Base-by-base conservation (phyloP, 2,329 filamentous ascomycete species). In the Magnaporthales sp. region DNA sequence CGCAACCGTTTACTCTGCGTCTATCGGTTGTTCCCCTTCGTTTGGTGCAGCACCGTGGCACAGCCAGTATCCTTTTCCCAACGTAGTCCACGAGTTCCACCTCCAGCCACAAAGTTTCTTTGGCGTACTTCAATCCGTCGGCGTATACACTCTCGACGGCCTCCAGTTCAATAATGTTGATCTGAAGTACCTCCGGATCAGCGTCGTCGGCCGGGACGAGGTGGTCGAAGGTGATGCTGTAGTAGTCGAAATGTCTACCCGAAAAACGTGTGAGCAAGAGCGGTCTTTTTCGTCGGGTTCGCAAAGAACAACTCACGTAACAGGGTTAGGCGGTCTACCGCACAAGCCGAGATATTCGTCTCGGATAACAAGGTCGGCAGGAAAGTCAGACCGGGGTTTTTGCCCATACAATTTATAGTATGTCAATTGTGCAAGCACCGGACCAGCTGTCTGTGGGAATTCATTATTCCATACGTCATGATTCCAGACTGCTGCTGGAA, bases 121-220 rank as follows among this genome's bases (percentile, higher is more conserved):
- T 80, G 64, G 76, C 77, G 68, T 77, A 79, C 27, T 66, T 68
- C 3, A 32, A 27, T 31, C 68, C 68, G 22, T 62, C 15, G 29
- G 65, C 65, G 32, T 66, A 67, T 22, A 60, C 26, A 15, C 74
- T 75, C 62, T 68, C 66, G 68, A 76, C 73, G 66, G 74, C 72
- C 24, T 80, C 77, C 31, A 78, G 70, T 73, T 81, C 78, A 62
- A 78, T 70, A 64, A 81, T 79, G 61, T 79, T 80, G 61, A 80
- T 77, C 69, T 78, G 75, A 22, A 80, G 68, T 1, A 79, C 76
- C 67, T 81, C 77, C n/a, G 77, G 78, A 68, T 77, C 70, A 29
- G 46, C 38, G 64, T 81, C 75, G 51, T 77, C 69, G 6, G 66
- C 13, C 2, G 76, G 75, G 63, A 80, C 76, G 32, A 75, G 71